Percentiles rank a stretch among this genome's conserved stretches.
phyloP scores from a whole-genome alignment of 495 filamentous ascomycete species.

The Amniculicola lignicola region DNA sequence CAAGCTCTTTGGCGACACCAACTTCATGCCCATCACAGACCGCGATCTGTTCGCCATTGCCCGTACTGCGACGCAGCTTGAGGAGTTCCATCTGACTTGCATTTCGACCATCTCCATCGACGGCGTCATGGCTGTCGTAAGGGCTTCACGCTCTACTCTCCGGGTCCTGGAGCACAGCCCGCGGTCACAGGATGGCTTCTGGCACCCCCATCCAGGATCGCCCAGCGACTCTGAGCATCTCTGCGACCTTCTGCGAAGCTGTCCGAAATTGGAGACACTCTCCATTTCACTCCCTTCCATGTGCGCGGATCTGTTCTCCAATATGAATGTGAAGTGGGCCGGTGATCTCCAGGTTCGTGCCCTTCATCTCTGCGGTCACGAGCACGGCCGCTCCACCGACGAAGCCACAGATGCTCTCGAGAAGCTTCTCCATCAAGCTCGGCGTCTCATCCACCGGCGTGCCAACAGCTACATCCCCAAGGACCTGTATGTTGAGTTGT shows the following conservation, averaged over 20 bases:
- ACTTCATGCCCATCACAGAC: conserved; percentile 51
- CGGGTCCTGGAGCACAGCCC: conserved; percentile 54
- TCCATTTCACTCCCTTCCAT: conserved; percentile 50
- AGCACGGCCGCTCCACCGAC: conserved; percentile 31
- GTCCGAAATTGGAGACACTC: conserved; percentile 48
- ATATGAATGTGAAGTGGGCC: conserved; percentile 44
- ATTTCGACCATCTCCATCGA: conserved; percentile 51
- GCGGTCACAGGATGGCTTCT: conserved; percentile 49
- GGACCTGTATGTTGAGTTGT: conserved; percentile 46
- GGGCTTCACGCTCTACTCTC: conserved; percentile 47
- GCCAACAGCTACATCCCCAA: conserved; percentile 25
- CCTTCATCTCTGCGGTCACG: conserved; percentile 44
- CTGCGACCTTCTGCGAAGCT: conserved; percentile 48
- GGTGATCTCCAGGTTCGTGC: conserved; percentile 53
- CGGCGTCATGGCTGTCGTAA: conserved; percentile 50
- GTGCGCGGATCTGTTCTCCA: conserved; percentile 49
- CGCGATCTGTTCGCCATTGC: conserved; percentile 49
- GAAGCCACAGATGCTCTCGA: conserved; percentile 35
- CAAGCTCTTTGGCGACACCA: conserved; percentile 54
- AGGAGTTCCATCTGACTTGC: conserved; percentile 52
- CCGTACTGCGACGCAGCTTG: conserved; percentile 49
- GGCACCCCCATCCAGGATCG: conserved; percentile 45
- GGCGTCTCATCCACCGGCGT: conserved; percentile 39
- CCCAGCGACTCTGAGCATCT: conserved; percentile 43
- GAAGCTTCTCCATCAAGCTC: conserved; percentile 43